Evolutionary conservation across 1,284 basidiomycete genomes (phyloP), one percentile per base, ranked within the genome.

Genomic region (Singerocomus inundabilis): DNA sequence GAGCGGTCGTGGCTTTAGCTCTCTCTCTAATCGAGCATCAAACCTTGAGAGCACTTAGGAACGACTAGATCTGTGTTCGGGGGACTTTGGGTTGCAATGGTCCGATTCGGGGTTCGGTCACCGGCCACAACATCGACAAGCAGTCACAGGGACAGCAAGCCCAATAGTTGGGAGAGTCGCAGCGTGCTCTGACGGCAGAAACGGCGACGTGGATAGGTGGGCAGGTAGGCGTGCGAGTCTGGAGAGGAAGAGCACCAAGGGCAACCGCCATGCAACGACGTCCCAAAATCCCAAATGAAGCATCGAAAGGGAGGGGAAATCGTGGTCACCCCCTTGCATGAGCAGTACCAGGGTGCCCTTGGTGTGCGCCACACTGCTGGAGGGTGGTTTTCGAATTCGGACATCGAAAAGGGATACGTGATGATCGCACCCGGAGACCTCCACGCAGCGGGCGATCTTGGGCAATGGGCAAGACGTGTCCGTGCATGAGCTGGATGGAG

Each of bases 341-440:
- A n/a, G n/a, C n/a, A n/a, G n/a, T n/a, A n/a, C n/a, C n/a, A n/a
- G 21, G 21, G 21, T 21, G 21, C 21, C 21, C 21, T 21, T 21
- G 21, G 21, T 21, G 21, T 21, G 21, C 21, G 21, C 21, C 21
- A 21, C 21, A 21, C 21, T 21, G 21, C 21, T 21, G 21, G 21
- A 21, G 21, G 21, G 21, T 21, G 8, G 4, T 8, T 44, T 31
- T 43, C 30, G 44, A 29, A 30, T 37, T 55, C 39, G 24, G 33
- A 42, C 39, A 36, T 49, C 16, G 3, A n/a, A n/a, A 5, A 21
- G 21, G 13, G 9, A 15, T 35, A 55, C 56, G 46, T 56, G 47
- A 43, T 56, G 44, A 61, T 61, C 58, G 47, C 35, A 44, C 12
- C 26, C 21, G 28, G 40, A 28, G 25, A 32, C 26, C 21, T n/a